Base-by-base conservation (phyloP, 768 basidiomycete species). In the Austroboletus festivus region DNA sequence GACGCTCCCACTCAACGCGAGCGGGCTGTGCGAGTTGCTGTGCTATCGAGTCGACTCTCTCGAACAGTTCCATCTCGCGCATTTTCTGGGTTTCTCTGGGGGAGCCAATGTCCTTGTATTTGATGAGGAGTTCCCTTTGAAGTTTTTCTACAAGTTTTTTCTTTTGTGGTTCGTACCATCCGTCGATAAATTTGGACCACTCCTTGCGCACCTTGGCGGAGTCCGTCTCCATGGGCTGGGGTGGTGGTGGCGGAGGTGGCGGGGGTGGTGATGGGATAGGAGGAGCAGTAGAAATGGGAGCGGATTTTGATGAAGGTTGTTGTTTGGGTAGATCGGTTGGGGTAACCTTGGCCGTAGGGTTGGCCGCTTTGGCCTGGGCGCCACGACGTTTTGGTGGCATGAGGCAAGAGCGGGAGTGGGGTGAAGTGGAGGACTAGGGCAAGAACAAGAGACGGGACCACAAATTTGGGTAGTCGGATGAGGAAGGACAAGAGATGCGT, bases 1-100 rank as follows among this genome's bases (percentile, higher is more conserved):
- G 67, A 37, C 52, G 61, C n/a, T 67, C 67, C 65, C 65, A 67
- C 60, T 67, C 64, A 1, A n/a, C 23, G 31, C 67, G 64, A 22
- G 65, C 65, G 5, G 64, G 67, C 52, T 61, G 50, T 46, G 65
- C 48, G 22, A 67, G 64, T 10, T 54, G 57, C 28, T 37, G 42
- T 38, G 52, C 57, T 13, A 67, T 37, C 3, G 57, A 38, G 33
- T 58, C 52, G 52, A 62, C 54, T 22, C 35, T 54, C 47, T 65
- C 55, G 16, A 52, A 65, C 23, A 63, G 56, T 41, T 68, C 65
- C 51, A 59, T 54, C 9, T 64, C 60, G 33, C 60, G 67, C 31
- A 60, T 48, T 33, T 60, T 58, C 44, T 65, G 67, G 1, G 67
- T 68, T 1, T 53, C 49, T 52, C 56, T 60, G 11, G 45, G 47